Conservation (phyloP, 2,329 filamentous ascomycete genomes). For the Venturia asperata region DNA sequence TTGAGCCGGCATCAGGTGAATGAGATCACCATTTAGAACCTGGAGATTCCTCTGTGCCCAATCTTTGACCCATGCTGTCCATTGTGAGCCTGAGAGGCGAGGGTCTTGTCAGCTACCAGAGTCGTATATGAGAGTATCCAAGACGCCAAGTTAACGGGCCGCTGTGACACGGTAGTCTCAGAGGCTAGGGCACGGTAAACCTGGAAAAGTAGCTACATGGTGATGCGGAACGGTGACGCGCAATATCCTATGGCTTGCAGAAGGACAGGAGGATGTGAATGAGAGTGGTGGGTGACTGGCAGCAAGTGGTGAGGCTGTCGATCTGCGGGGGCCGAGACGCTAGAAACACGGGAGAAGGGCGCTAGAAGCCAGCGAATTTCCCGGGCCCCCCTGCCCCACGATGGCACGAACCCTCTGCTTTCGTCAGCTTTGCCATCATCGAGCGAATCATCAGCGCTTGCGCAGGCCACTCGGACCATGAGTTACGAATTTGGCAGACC, state of each 20-base stretch:
- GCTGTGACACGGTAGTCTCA: not conserved
- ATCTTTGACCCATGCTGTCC: not conserved
- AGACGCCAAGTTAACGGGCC: not conserved
- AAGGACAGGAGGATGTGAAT: not conserved
- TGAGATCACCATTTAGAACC: not conserved
- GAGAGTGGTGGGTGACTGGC: not conserved
- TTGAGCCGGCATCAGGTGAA: not conserved
- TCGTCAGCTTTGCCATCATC: not conserved
- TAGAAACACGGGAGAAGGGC: constrained; percentile 2
- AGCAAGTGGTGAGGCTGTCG: not conserved
- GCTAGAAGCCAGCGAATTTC: not conserved
- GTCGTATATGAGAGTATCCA: not conserved
- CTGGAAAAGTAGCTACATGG: not conserved
- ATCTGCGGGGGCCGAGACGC: not conserved
- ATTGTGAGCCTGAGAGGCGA: not conserved
- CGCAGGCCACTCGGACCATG: not conserved
- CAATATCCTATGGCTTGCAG: not conserved
- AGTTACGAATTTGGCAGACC: not conserved
- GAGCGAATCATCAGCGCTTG: not conserved
- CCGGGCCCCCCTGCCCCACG: not conserved
- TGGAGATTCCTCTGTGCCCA: not conserved
- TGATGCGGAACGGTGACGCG: not conserved
- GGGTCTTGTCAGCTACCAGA: not conserved
- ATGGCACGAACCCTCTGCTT: not conserved
- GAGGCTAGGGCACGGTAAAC: not conserved